These are phyloP conservation scores for Periconia sp. DNA, from an alignment of 2,329 filamentous ascomycete genomes.

Conservation along the genomic window DNA sequence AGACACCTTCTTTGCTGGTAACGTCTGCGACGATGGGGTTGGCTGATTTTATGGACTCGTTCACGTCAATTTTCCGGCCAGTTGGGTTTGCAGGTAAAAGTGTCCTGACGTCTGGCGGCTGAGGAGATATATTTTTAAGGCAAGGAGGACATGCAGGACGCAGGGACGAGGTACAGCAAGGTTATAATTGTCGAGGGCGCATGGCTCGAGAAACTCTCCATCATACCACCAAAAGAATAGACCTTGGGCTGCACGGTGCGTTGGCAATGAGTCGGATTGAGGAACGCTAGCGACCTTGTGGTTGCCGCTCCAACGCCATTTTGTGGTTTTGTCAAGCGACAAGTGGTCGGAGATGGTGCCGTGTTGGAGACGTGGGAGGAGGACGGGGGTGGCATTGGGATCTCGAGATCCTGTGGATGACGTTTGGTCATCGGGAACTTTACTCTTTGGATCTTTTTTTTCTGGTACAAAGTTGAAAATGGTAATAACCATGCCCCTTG, in stretches of 20 bases:
- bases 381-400: constrained; percentile 24
- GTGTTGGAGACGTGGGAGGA: constrained; percentile 13
- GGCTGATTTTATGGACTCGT: neutral
- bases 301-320: constrained; percentile 31
- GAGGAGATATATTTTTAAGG: too few species aligned
- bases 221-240: constrained; percentile 18
- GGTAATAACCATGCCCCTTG: constrained; percentile 13
- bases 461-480: constrained; percentile 14
- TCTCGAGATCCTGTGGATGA: constrained; percentile 29
- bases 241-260: constrained; percentile 39
- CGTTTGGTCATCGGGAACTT: constrained; percentile 23
- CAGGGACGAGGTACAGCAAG: neutral
- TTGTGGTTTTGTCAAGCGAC: constrained; percentile 21
- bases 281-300: constrained; percentile 19
- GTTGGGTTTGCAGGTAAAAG: neutral
- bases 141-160: too few species aligned
- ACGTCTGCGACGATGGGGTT: neutral
- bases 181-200: constrained; percentile 24
- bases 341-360: constrained; percentile 16
- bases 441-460: constrained; percentile 9
- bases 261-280: constrained; percentile 32
- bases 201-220: constrained; percentile 12
- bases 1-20: neutral
- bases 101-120: neutral
- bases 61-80: neutral